A percentile compares a stretch with the other conserved stretches of the same genome.
These are phyloP conservation scores for Penicillium arizonense DNA, from an alignment of 495 filamentous ascomycete species.

Conservation along the genomic window DNA sequence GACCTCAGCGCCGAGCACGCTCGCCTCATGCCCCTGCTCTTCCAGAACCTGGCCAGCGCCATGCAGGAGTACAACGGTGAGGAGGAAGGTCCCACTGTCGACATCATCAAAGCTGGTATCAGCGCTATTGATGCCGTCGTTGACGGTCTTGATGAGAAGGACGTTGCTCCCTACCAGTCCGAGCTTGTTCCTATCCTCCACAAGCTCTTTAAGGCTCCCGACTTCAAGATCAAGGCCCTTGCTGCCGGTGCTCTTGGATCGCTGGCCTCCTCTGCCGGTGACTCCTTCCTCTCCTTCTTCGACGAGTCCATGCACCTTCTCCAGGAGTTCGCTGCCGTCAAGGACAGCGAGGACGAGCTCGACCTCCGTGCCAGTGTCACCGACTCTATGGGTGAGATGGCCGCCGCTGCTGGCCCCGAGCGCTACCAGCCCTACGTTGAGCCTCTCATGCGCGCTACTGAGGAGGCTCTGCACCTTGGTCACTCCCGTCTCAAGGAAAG, in stretches of 20 bases:
- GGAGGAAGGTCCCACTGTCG: slow-evolving; percentile 58
- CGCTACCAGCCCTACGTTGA: slow-evolving; percentile 87
- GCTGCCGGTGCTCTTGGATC: slow-evolving; percentile 88
- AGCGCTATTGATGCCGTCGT: slow-evolving; percentile 89
- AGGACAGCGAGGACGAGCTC: slow-evolving; percentile 86
- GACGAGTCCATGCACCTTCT: slow-evolving; percentile 82
- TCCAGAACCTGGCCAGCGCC: slow-evolving; percentile 84
- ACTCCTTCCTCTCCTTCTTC: slow-evolving; percentile 87
- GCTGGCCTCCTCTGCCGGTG: slow-evolving; percentile 77
- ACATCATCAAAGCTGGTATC: slow-evolving; percentile 86
- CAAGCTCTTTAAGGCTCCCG: slow-evolving; percentile 73
- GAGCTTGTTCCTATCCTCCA: slow-evolving; percentile 82
- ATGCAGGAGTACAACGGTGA: slow-evolving; percentile 64
- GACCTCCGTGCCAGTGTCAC: slow-evolving; percentile 84
- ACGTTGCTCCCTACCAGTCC: slow-evolving; percentile 75
- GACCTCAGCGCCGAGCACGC: slow-evolving; percentile 82
- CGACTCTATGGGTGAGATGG: slow-evolving; percentile 90
- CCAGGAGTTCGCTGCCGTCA: slow-evolving; percentile 77
- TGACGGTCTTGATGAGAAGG: slow-evolving; percentile 81
- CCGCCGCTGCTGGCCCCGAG: slow-evolving; percentile 79
- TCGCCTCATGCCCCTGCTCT: slow-evolving; percentile 73
- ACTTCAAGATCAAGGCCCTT: slow-evolving; percentile 85
- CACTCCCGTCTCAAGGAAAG: slow-evolving; percentile 90
- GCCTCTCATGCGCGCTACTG: slow-evolving; percentile 83
- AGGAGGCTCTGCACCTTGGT: slow-evolving; percentile 86